Conservation (phyloP, 768 basidiomycete genomes). For the Auricularia cornea region DNA sequence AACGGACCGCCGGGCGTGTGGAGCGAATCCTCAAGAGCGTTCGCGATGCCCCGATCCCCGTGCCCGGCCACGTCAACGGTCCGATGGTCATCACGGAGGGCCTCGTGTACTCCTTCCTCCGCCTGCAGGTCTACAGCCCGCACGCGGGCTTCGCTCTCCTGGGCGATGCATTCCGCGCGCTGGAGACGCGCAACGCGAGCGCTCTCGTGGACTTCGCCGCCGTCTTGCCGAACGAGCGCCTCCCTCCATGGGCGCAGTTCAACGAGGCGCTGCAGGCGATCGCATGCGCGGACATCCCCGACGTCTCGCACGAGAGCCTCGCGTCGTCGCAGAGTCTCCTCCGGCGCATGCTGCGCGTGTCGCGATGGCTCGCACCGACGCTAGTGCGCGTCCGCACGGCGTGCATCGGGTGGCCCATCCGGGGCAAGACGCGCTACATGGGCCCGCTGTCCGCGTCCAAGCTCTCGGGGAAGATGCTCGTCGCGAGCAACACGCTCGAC, state of each 20-base stretch:
- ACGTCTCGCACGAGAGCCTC: neutral
- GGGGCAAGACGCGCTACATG: too few relatives aligned
- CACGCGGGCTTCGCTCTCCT: neutral
- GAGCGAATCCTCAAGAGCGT: neutral
- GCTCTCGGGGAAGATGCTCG: neutral
- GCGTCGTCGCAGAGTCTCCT: neutral
- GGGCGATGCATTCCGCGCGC: neutral
- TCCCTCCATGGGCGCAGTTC: neutral
- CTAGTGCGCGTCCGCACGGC: too few relatives aligned
- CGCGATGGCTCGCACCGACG: too few relatives aligned
- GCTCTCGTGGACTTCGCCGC: neutral
- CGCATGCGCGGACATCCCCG: neutral
- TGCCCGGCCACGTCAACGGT: neutral
- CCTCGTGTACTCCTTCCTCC: neutral
- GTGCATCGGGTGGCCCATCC: too few relatives aligned
- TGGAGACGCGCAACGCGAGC: neutral
- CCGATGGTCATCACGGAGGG: neutral
- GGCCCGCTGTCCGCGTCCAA: too few relatives aligned
- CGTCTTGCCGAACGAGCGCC: neutral
- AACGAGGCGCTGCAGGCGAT: neutral
- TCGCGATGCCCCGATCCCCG: neutral
- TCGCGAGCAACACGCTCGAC: neutral
- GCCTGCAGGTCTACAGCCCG: neutral
- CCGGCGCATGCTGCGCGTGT: neutral
- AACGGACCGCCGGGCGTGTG: neutral